phyloP scores from a whole-genome alignment of 805 yeast genomes.

The Jamesozyma spencerorum region DNA sequence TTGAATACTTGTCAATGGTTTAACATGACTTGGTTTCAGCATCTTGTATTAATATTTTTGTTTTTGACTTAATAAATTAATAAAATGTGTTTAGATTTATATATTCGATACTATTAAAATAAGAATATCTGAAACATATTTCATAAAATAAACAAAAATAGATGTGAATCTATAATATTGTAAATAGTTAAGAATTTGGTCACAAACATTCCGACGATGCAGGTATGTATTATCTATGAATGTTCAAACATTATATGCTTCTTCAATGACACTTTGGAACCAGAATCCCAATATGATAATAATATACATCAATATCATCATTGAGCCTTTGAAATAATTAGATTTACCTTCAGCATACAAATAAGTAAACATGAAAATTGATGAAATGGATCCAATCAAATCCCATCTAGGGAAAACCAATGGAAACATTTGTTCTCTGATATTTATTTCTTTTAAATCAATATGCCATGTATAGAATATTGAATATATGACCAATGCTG shows the following conservation, averaged over 20 bases:
- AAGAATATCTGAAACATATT: too few relatives aligned
- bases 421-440: slow-evolving; percentile 44
- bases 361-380: slow-evolving; percentile 85
- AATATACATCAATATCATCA: slow-evolving; percentile 66
- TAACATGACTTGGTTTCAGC: too few relatives aligned
- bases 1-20: too few relatives aligned
- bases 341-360: slow-evolving; percentile 95
- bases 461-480: slow-evolving; percentile 38
- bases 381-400: slow-evolving; percentile 69
- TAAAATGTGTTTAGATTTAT: too few relatives aligned
- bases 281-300: slow-evolving; percentile 77
- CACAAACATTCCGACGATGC: too few relatives aligned
- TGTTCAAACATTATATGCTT: neutral
- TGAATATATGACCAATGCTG: slow-evolving; percentile 76
- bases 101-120: too few relatives aligned
- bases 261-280: slow-evolving; percentile 35
- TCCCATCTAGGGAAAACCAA: slow-evolving; percentile 95
- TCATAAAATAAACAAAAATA: too few relatives aligned
- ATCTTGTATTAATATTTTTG: too few relatives aligned
- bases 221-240: neutral
- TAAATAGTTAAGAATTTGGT: too few relatives aligned
- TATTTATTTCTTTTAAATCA: slow-evolving; percentile 20
- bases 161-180: too few relatives aligned
- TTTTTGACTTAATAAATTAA: too few relatives aligned
- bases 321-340: slow-evolving; percentile 91